Conservation (phyloP, 345 rosid genomes). For the Camelina hispida region DNA sequence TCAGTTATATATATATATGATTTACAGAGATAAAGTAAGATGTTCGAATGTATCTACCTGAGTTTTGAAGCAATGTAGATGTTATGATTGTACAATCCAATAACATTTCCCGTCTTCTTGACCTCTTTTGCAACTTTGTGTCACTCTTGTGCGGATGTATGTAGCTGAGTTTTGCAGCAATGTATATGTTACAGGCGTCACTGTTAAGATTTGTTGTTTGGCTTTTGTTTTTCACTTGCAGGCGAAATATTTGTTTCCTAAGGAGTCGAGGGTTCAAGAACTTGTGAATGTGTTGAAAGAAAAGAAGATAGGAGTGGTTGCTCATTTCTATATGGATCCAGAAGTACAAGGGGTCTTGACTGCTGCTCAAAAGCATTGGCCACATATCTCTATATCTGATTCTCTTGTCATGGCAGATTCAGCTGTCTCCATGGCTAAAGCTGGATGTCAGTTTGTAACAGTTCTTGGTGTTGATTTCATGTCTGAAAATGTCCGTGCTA, state of each 20-base stretch:
- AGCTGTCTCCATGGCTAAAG: conserved; percentile 92
- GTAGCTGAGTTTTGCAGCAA: neutral
- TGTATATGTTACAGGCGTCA: neutral
- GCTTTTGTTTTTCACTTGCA: conserved; percentile 41
- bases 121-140: neutral
- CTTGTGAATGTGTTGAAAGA: conserved; percentile 75
- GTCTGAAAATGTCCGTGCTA: conserved; percentile 97
- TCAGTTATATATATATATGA: neutral
- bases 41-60: neutral
- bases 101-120: neutral
- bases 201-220: conserved; percentile 18
- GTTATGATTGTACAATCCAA: neutral
- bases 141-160: neutral
- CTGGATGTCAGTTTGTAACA: conserved; percentile 84
- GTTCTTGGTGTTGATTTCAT: conserved; percentile 98
- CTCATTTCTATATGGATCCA: conserved; percentile 98
- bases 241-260: conserved; percentile 83
- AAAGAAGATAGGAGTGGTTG: conserved; percentile 89
- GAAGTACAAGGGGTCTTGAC: conserved; percentile 98
- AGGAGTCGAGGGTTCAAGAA: conserved; percentile 66
- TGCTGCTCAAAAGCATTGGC: conserved; percentile 91
- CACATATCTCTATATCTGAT: conserved; percentile 90
- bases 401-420: conserved; percentile 97
- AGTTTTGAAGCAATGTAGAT: conserved; percentile 5
- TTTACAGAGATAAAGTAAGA: neutral